Conservation (phyloP, 306 rosid genomes). For the Vigna radiata region DNA sequence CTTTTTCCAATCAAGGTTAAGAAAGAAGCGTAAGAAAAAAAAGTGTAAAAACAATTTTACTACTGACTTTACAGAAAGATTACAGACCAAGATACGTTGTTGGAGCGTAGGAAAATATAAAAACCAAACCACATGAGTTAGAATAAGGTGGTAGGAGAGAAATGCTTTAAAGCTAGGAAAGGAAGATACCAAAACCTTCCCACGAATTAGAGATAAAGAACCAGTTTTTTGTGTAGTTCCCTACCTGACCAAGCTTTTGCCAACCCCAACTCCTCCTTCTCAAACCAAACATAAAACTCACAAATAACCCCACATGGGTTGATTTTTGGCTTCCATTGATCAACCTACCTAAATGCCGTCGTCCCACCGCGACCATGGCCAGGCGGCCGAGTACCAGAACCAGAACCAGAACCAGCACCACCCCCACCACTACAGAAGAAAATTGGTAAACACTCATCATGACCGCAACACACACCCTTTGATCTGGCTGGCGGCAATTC, state of each 20-base stretch:
- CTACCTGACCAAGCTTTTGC: slow-evolving; percentile 31
- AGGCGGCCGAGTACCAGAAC: neutral
- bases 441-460: neutral
- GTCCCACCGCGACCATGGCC: slow-evolving; percentile 31
- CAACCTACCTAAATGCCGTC: slow-evolving; percentile 41
- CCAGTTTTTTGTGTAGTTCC: slow-evolving; percentile 43
- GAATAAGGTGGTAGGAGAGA: neutral
- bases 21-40: neutral
- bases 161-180: slow-evolving; percentile 69
- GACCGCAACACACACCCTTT: slow-evolving; percentile 55
- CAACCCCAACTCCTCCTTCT: slow-evolving; percentile 32
- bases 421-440: neutral
- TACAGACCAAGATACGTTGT: slow-evolving; percentile 42
- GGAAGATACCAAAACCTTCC: slow-evolving; percentile 95
- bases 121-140: neutral
- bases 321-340: slow-evolving; percentile 21
- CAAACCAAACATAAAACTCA: slow-evolving; percentile 42
- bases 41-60: neutral
- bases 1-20: slow-evolving; percentile 21
- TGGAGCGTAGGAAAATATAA: neutral
- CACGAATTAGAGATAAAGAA: slow-evolving; percentile 57
- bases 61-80: slow-evolving; percentile 9
- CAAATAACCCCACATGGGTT: slow-evolving; percentile 27
- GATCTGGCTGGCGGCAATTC: slow-evolving; percentile 66
- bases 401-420: neutral